Percentiles rank a stretch among this genome's conserved stretches.
These are phyloP conservation scores for Penicillium sp. DNA, from an alignment of 2,329 filamentous ascomycete species.

Conservation along the genomic window DNA sequence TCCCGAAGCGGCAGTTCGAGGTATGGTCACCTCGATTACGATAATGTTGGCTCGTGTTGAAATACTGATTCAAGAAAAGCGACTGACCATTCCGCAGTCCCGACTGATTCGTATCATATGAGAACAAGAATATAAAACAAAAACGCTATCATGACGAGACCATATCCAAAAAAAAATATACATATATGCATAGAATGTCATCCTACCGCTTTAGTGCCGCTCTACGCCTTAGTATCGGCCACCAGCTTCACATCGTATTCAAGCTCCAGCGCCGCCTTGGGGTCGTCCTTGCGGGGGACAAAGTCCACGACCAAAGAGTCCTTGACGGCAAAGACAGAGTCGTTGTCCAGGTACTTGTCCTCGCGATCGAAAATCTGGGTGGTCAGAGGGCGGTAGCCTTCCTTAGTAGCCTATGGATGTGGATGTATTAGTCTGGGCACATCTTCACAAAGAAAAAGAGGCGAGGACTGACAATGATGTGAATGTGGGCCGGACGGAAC, in stretches of 20 bases:
- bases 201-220: background rate
- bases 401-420: slow-evolving; percentile 50
- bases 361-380: slow-evolving; percentile 76
- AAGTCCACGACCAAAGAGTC: slow-evolving; percentile 62
- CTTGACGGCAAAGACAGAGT: slow-evolving; percentile 63
- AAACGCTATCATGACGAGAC: slow-evolving; percentile 16
- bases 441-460: background rate
- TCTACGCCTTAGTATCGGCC: slow-evolving; percentile 9
- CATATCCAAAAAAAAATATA: slow-evolving; percentile 1
- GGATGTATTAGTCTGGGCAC: background rate
- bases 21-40: too few species aligned
- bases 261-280: slow-evolving; percentile 56
- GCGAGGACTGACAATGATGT: slow-evolving; percentile 54
- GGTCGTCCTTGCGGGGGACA: slow-evolving; percentile 52
- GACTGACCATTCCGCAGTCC: background rate
- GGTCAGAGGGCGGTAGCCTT: slow-evolving; percentile 67
- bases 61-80: background rate
- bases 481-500: slow-evolving; percentile 65
- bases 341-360: slow-evolving; percentile 63
- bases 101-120: background rate
- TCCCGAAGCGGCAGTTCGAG: too few species aligned
- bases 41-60: background rate
- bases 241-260: slow-evolving; percentile 55
- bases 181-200: slow-evolving; percentile 4
- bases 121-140: slow-evolving; percentile 1